Percentiles rank a stretch among this genome's conserved stretches.
These are phyloP conservation scores for Lactarius quietus DNA, from an alignment of 768 basidiomycete genomes.

Conservation along the genomic window DNA sequence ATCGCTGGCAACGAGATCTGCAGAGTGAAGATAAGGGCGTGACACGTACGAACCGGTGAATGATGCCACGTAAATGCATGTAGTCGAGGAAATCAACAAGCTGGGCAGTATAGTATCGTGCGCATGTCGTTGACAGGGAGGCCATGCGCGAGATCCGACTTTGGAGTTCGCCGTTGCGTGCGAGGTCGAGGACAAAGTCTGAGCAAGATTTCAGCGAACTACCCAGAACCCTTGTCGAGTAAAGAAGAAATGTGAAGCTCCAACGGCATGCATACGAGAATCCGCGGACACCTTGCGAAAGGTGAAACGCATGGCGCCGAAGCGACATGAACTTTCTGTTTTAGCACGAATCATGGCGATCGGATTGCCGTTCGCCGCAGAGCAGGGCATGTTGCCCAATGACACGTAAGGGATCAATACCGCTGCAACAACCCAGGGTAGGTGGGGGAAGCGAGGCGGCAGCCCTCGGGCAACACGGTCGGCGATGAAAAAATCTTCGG, in stretches of 20 bases:
- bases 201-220: constrained; percentile 10
- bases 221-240: background rate
- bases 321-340: constrained; percentile 1
- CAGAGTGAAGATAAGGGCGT: constrained; percentile 9
- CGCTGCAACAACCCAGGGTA: background rate
- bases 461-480: background rate
- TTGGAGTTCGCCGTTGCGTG: constrained; percentile 75
- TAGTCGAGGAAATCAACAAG: constrained; percentile 84
- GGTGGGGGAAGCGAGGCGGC: background rate
- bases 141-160: constrained; percentile 69
- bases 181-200: constrained; percentile 81
- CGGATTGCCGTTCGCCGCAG: constrained; percentile 1
- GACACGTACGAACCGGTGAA: constrained; percentile 60
- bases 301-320: constrained; percentile 8
- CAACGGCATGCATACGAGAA: constrained; percentile 1
- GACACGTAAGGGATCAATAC: background rate
- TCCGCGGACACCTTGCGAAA: constrained; percentile 3
- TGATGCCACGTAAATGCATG: constrained; percentile 87
- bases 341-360: constrained; percentile 5
- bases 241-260: background rate
- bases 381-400: background rate
- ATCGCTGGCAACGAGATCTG: constrained; percentile 43
- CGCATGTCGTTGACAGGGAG: constrained; percentile 76
- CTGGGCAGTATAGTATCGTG: constrained; percentile 85
- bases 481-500: background rate